Conservation (phyloP, 257 asterid species). For the Solanum phureja region DNA sequence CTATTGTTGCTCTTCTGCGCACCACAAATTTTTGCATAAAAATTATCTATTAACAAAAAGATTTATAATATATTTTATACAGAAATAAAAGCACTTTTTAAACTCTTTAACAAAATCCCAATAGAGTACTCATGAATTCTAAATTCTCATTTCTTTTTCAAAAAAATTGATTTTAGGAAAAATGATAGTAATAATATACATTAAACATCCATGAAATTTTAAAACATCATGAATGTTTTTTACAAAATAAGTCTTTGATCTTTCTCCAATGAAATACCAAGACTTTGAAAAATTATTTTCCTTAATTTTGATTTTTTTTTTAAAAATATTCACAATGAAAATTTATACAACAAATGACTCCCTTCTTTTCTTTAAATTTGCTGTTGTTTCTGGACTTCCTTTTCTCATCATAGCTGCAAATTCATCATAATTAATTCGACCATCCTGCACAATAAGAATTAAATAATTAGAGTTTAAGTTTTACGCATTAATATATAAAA, state of each 20-base stretch:
- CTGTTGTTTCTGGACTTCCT: conserved; percentile 60
- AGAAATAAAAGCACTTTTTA: neutral
- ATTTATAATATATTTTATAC: neutral
- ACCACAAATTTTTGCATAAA: neutral
- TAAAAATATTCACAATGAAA: neutral
- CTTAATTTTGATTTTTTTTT: neutral
- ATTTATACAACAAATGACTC: conserved; percentile 24
- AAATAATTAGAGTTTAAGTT: neutral
- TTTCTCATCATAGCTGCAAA: conserved; percentile 87
- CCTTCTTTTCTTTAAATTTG: conserved; percentile 56
- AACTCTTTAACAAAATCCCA: neutral
- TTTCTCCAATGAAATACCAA: neutral
- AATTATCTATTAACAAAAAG: neutral
- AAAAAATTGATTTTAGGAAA: neutral
- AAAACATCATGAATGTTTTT: neutral
- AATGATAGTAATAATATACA: neutral
- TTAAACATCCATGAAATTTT: neutral
- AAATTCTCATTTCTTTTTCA: neutral
- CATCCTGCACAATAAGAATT: conserved; percentile 44
- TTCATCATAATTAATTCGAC: conserved; percentile 71
- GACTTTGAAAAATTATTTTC: neutral
- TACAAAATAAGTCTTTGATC: neutral
- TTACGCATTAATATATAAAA: neutral
- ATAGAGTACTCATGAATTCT: neutral
- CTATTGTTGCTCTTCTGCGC: neutral